Conservation (phyloP, 495 filamentous ascomycete species). For the Daldinia bambusicola region DNA sequence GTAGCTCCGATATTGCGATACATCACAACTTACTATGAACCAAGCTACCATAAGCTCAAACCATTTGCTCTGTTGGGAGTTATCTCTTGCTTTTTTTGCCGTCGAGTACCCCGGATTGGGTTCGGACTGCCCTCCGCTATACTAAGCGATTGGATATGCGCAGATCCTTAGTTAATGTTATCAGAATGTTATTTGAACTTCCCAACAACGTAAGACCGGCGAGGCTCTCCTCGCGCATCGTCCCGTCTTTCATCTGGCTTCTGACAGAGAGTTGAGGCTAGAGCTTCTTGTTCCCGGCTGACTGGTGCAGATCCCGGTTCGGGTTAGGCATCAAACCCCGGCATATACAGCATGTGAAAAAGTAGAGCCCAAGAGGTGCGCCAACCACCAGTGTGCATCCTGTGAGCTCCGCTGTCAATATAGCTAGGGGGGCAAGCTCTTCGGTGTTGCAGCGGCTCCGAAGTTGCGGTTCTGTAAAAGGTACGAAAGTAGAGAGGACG, state of each 20-base stretch:
- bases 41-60: neutral
- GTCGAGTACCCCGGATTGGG: slow-evolving; percentile 14
- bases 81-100: slow-evolving; percentile 4
- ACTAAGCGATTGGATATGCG: slow-evolving; percentile 20
- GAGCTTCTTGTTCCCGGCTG: neutral
- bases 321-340: slow-evolving; percentile 6
- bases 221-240: neutral
- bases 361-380: slow-evolving; percentile 12
- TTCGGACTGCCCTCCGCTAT: slow-evolving; percentile 11
- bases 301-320: slow-evolving; percentile 9
- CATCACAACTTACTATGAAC: slow-evolving; percentile 14
- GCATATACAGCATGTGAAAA: slow-evolving; percentile 5
- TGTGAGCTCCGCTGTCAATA: slow-evolving; percentile 3
- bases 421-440: slow-evolving; percentile 7
- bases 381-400: slow-evolving; percentile 7
- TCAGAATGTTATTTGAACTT: slow-evolving; percentile 15
- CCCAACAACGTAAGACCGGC: neutral
- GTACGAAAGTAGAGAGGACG: neutral
- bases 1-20: slow-evolving; percentile 16
- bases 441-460: slow-evolving; percentile 13
- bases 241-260: neutral
- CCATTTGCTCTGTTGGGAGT: slow-evolving; percentile 2
- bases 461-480: slow-evolving; percentile 17
- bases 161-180: neutral
- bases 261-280: neutral